These are phyloP conservation scores for Syzygium aromaticum DNA, from an alignment of 345 rosid genomes.

Conservation along the genomic window DNA sequence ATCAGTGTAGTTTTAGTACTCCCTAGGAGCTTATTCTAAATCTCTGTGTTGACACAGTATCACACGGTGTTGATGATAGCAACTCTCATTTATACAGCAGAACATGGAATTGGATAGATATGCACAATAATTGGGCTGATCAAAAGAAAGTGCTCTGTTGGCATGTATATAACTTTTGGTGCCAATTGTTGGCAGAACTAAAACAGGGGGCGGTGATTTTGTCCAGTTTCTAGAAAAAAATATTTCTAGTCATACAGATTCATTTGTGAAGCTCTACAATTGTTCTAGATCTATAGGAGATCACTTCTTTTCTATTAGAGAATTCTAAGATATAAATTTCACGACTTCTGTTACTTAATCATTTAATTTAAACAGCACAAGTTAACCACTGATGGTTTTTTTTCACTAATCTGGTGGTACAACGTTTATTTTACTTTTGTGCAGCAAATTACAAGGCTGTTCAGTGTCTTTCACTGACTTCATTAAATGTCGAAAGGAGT, in stretches of 20 bases:
- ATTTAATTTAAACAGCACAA: not conserved
- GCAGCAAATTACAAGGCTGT: conserved; percentile 95
- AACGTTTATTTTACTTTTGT: not conserved
- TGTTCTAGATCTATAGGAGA: not conserved
- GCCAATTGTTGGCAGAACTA: not conserved
- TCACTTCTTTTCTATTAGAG: not conserved
- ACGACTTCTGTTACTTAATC: not conserved
- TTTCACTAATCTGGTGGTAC: not conserved
- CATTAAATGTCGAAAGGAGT: conserved; percentile 70
- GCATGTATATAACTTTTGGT: not conserved
- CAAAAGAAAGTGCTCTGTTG: not conserved
- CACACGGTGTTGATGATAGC: not conserved
- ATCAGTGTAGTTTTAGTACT: not conserved
- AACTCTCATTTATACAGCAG: not conserved
- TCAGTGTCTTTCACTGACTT: conserved; percentile 66
- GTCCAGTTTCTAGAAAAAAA: not conserved
- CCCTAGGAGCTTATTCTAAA: not conserved
- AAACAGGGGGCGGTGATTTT: not conserved
- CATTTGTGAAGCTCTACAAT: not conserved
- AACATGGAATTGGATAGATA: not conserved
- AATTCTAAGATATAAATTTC: not conserved
- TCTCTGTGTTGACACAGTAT: not conserved
- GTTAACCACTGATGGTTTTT: not conserved
- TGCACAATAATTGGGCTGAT: not conserved
- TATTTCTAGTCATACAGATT: not conserved